Evolutionary conservation across 2,329 filamentous ascomycete species (phyloP).

Genomic region (Fusarium torulosum): DNA sequence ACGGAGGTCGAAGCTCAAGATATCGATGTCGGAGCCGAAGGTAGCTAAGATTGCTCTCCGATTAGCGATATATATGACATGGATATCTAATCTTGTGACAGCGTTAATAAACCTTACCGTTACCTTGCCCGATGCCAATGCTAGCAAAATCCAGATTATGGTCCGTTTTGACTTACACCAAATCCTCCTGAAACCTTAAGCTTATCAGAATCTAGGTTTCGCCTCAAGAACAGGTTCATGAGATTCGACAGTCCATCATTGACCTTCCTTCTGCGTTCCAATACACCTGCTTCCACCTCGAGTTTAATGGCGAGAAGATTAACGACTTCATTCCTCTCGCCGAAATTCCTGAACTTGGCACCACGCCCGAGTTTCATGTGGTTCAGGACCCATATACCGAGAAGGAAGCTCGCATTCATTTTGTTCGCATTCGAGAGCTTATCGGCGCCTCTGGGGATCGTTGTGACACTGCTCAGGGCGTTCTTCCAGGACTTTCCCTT

Average conservation of each 20-base stretch:
- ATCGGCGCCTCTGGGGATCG: slow-evolving; percentile 92
- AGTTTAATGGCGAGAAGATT: slow-evolving; percentile 87
- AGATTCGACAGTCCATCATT: slow-evolving; percentile 95
- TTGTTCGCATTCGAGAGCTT: slow-evolving; percentile 90
- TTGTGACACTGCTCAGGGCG: slow-evolving; percentile 86
- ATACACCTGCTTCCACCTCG: slow-evolving; percentile 98
- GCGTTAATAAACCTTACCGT: slow-evolving; percentile 76
- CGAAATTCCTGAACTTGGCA: slow-evolving; percentile 83
- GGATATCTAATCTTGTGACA: slow-evolving; percentile 45
- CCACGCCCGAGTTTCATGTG: slow-evolving; percentile 82
- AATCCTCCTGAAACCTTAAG: slow-evolving; percentile 8
- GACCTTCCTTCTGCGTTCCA: slow-evolving; percentile 93
- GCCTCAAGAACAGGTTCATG: slow-evolving; percentile 94
- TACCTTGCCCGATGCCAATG: slow-evolving; percentile 79
- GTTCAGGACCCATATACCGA: slow-evolving; percentile 98
- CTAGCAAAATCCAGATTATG: slow-evolving; percentile 85
- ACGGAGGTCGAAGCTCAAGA: slow-evolving; percentile 46
- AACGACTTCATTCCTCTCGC: slow-evolving; percentile 96
- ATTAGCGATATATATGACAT: slow-evolving; percentile 14
- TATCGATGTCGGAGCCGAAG: slow-evolving; percentile 52
- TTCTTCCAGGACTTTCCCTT: slow-evolving; percentile 85
- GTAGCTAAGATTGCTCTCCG: slow-evolving; percentile 42
- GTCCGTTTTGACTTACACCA: slow-evolving; percentile 62
- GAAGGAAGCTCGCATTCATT: slow-evolving; percentile 95
- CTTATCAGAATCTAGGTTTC: slow-evolving; percentile 72